These are phyloP conservation scores for Neurospora terricola DNA, from an alignment of 495 filamentous ascomycete species.

Conservation along the genomic window DNA sequence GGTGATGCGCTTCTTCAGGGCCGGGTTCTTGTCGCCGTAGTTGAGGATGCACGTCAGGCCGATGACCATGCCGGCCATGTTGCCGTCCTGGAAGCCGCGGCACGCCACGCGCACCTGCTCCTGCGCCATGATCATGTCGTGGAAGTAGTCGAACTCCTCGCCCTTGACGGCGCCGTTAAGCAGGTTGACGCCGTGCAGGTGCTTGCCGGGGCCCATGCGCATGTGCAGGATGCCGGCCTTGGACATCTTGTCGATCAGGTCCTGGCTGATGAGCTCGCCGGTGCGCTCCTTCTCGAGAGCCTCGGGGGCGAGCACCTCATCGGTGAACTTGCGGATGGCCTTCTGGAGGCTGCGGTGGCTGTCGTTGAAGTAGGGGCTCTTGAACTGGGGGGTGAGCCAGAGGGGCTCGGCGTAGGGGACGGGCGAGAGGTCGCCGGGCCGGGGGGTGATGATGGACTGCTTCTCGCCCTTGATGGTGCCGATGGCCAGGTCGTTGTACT, in stretches of 20 bases:
- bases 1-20: constrained; percentile 54
- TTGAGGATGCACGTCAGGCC: constrained; percentile 73
- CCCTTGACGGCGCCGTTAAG: constrained; percentile 62
- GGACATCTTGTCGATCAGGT: constrained; percentile 69
- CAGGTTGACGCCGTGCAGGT: constrained; percentile 59
- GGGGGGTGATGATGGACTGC: constrained; percentile 61
- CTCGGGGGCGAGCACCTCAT: constrained; percentile 60
- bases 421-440: constrained; percentile 57
- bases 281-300: constrained; percentile 69
- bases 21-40: constrained; percentile 56
- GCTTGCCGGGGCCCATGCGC: constrained; percentile 75
- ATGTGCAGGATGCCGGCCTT: constrained; percentile 66
- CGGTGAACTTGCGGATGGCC: constrained; percentile 65
- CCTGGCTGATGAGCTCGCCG: constrained; percentile 66
- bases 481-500: constrained; percentile 66
- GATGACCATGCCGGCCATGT: constrained; percentile 72
- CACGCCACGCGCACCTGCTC: constrained; percentile 61
- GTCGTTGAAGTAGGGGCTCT: constrained; percentile 74
- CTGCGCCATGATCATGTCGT: constrained; percentile 68
- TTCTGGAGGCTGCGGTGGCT: constrained; percentile 61
- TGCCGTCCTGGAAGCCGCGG: constrained; percentile 54
- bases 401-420: constrained; percentile 76
- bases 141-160: constrained; percentile 81
- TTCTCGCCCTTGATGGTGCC: constrained; percentile 67
- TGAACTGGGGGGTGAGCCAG: constrained; percentile 72